Percentiles rank a stretch among this genome's conserved stretches.
Evolutionary conservation across 192 early-diverging fungal species (phyloP).

Genomic region (Kickxella alabastrina): DNA sequence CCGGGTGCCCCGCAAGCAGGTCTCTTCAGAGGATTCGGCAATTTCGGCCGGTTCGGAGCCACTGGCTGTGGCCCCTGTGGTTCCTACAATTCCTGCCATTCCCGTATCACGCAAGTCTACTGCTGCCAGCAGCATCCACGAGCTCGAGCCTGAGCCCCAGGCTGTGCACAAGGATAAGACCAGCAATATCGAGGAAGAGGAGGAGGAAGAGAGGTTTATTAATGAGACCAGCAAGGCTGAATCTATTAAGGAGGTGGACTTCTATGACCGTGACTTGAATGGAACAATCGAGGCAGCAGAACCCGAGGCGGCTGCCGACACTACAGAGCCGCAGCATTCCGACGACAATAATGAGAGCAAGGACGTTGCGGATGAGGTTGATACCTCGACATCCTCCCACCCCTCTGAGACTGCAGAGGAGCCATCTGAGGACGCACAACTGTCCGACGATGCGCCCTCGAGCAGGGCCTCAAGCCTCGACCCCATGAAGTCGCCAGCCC

Average conservation of each 20-base stretch:
- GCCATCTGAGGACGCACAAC: too few relatives aligned
- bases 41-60: slow-evolving; percentile 10
- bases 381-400: too few relatives aligned
- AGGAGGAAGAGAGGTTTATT: not conserved
- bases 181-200: not conserved
- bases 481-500: slow-evolving; percentile 39
- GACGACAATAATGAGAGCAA: slow-evolving; percentile 8
- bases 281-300: not conserved
- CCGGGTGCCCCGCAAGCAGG: slow-evolving; percentile 35
- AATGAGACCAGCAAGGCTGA: too few relatives aligned
- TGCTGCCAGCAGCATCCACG: not conserved
- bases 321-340: not conserved
- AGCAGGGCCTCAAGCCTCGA: slow-evolving; percentile 15
- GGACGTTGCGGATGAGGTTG: slow-evolving; percentile 6
- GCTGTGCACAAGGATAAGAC: not conserved
- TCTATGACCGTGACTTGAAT: too few relatives aligned
- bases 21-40: slow-evolving; percentile 22
- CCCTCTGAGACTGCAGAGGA: not conserved
- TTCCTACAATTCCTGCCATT: slow-evolving; percentile 9
- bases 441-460: too few relatives aligned
- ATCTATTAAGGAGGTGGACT: too few relatives aligned
- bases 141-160: not conserved
- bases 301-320: not conserved
- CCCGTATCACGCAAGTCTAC: slow-evolving; percentile 16
- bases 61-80: slow-evolving; percentile 10